Conservation (phyloP, 306 rosid species). For the Malus orientalis region DNA sequence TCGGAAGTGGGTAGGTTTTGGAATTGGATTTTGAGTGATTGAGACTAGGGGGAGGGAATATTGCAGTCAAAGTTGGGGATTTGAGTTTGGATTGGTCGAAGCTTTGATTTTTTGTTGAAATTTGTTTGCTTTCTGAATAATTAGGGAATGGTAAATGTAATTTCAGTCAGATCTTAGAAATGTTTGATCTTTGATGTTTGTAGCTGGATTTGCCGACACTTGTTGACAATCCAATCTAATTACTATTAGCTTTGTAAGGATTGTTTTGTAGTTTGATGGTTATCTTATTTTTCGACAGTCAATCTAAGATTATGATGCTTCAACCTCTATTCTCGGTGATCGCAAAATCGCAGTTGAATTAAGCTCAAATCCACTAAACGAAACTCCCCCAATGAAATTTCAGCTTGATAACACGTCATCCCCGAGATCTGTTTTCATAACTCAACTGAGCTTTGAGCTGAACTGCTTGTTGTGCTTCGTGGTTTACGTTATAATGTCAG, state of each 20-base stretch:
- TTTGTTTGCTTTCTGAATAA: background rate
- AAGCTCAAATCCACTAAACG: background rate
- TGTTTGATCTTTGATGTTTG: background rate
- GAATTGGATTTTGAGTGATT: background rate
- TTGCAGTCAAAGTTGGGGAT: constrained; percentile 3
- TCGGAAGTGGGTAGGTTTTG: background rate
- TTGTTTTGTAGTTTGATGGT: background rate
- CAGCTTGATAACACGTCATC: background rate
- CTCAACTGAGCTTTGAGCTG: background rate
- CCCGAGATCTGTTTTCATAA: background rate
- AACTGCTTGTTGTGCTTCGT: background rate
- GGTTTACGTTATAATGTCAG: background rate
- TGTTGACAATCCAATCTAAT: background rate
- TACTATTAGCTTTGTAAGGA: background rate
- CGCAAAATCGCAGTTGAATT: background rate
- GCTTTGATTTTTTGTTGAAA: background rate
- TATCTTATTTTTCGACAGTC: background rate
- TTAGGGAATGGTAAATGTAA: background rate
- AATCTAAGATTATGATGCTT: background rate
- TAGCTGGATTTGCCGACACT: constrained; percentile 8
- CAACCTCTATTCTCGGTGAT: background rate
- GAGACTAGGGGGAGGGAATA: constrained; percentile 3
- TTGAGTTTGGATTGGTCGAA: background rate
- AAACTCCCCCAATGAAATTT: background rate
- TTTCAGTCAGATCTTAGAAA: background rate